A percentile compares a stretch with the other conserved stretches of the same genome.
Conservation (phyloP, 257 asterid genomes). For the Solanum ahanhuiri region DNA sequence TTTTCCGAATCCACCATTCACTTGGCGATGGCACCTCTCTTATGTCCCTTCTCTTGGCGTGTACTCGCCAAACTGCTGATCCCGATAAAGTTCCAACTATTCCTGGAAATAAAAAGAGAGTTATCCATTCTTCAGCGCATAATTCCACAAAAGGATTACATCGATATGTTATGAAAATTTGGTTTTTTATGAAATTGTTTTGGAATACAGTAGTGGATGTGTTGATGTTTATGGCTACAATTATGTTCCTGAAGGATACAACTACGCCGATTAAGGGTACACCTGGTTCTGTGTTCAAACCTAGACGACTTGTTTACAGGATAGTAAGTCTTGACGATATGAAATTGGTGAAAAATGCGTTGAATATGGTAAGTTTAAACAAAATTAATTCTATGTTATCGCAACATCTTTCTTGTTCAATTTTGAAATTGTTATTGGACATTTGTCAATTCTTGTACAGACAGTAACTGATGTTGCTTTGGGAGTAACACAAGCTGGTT, state of each 20-base stretch:
- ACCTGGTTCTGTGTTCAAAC: constrained; percentile 3
- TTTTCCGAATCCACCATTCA: constrained; percentile 25
- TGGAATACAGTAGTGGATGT: constrained; percentile 13
- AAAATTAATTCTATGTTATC: not conserved
- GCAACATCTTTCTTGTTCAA: not conserved
- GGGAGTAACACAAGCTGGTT: constrained; percentile 28
- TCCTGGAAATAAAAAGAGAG: constrained; percentile 1
- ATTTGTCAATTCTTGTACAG: not conserved
- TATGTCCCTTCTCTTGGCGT: constrained; percentile 16
- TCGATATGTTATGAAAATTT: not conserved
- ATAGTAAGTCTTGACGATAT: constrained; percentile 13
- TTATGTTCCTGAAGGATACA: constrained; percentile 19
- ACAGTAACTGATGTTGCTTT: constrained; percentile 27
- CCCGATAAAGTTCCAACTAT: not conserved
- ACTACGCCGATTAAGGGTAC: constrained; percentile 12
- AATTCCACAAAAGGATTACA: not conserved
- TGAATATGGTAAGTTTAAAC: constrained; percentile 5
- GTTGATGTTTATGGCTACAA: constrained; percentile 17
- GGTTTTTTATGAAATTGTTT: constrained; percentile 1
- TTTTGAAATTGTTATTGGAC: not conserved
- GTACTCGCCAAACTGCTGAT: constrained; percentile 17
- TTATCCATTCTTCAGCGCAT: not conserved
- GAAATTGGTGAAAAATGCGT: constrained; percentile 12
- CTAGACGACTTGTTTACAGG: constrained; percentile 10
- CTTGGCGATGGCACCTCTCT: constrained; percentile 26